Conservation (phyloP, 129 eudicot genomes). For the Tagetes patula region DNA sequence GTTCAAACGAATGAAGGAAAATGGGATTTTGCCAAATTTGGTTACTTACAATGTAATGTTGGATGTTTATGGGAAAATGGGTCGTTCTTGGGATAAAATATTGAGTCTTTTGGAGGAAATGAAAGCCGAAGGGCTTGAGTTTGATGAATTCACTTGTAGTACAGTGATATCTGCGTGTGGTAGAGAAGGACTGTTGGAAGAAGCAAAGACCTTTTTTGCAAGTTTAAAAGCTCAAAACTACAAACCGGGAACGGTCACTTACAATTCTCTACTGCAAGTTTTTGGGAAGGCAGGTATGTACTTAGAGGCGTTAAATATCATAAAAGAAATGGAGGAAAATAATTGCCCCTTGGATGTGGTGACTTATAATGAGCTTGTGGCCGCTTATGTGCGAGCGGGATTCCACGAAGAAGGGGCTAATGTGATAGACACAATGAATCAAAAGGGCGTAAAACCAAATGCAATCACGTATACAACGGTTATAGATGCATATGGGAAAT, state of each 20-base stretch:
- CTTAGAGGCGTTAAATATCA: constrained; percentile 69
- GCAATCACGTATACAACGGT: constrained; percentile 84
- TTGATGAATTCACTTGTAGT: constrained; percentile 94
- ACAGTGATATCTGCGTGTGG: constrained; percentile 97
- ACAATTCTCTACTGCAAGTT: constrained; percentile 83
- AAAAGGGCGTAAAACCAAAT: constrained; percentile 78
- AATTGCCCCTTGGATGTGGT: constrained; percentile 72
- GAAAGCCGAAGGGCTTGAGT: constrained; percentile 60
- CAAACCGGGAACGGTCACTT: constrained; percentile 78
- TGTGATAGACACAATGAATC: constrained; percentile 64
- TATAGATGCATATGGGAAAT: constrained; percentile 90
- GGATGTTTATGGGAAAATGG: constrained; percentile 95
- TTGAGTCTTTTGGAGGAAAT: constrained; percentile 64
- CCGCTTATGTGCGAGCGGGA: constrained; percentile 89
- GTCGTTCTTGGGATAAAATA: constrained; percentile 79
- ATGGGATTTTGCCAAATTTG: constrained; percentile 61
- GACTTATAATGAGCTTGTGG: constrained; percentile 93
- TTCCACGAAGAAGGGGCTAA: constrained; percentile 87
- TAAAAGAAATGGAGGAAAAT: constrained; percentile 85
- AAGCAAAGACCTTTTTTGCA: constrained; percentile 73
- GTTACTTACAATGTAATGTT: constrained; percentile 96
- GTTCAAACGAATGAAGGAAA: constrained; percentile 56
- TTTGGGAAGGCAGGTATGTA: constrained; percentile 86
- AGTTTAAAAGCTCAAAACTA: constrained; percentile 58
- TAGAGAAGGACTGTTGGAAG: constrained; percentile 87